phyloP scores from a whole-genome alignment of 2,329 filamentous ascomycete species.

The Aspergillus fischeri region DNA sequence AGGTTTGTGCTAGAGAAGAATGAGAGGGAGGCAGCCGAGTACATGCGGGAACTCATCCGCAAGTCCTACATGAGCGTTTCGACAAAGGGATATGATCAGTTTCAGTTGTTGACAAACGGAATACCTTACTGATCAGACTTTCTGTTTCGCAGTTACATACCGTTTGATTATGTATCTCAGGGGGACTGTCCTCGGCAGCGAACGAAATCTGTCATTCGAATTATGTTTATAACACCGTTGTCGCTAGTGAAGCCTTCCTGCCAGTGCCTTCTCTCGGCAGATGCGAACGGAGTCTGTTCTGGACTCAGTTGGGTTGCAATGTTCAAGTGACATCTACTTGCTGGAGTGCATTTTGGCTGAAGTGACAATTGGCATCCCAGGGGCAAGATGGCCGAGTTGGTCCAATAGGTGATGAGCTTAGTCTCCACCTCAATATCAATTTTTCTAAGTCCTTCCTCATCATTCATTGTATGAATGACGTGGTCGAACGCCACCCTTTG shows the following conservation, averaged over 20 bases:
- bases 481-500: background rate
- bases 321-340: background rate
- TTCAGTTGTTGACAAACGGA: slow-evolving; percentile 93
- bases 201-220: no score
- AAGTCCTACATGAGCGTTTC: slow-evolving; percentile 88
- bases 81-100: slow-evolving; percentile 95
- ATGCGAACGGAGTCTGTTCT: no score
- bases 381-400: slow-evolving; percentile 11
- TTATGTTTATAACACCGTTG: no score
- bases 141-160: background rate
- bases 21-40: slow-evolving; percentile 90
- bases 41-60: slow-evolving; percentile 83
- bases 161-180: background rate
- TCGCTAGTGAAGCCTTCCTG: no score
- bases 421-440: background rate
- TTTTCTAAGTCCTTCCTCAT: background rate
- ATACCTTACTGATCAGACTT: slow-evolving; percentile 70
- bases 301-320: no score
- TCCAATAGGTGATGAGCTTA: slow-evolving; percentile 9
- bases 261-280: no score
- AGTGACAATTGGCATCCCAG: background rate
- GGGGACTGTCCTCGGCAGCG: background rate
- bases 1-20: slow-evolving; percentile 88
- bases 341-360: background rate
- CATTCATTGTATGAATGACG: background rate